Conservation (phyloP, 441 rosid species). For the Raphanus hybrid region DNA sequence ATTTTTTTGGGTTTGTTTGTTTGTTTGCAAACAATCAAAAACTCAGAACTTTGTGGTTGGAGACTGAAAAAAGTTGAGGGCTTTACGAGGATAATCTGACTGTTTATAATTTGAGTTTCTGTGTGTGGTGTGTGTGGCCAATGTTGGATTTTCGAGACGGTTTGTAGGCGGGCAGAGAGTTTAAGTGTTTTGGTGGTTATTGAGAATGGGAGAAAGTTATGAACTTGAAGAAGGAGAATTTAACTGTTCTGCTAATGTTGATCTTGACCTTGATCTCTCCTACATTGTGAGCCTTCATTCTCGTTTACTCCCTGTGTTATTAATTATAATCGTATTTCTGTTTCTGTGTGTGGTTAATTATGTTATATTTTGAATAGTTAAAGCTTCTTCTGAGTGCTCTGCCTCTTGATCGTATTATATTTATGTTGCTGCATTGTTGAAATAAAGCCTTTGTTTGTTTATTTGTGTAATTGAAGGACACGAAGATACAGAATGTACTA, state of each 20-base stretch:
- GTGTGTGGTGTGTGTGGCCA: constrained; percentile 12
- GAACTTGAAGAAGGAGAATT: constrained; percentile 47
- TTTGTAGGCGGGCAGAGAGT: constrained; percentile 25
- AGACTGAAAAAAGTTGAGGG: constrained; percentile 9
- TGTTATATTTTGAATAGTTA: not conserved
- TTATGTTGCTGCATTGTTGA: constrained; percentile 17
- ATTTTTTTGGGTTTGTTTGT: too few relatives aligned
- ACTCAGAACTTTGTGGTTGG: not conserved
- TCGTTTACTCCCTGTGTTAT: constrained; percentile 13
- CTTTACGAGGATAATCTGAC: not conserved
- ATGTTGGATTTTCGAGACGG: constrained; percentile 46
- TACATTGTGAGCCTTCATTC: constrained; percentile 40
- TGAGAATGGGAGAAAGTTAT: constrained; percentile 35
- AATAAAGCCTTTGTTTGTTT: constrained; percentile 5
- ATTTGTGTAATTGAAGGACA: constrained; percentile 34
- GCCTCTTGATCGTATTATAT: constrained; percentile 7
- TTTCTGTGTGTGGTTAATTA: too few relatives aligned
- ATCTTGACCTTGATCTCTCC: constrained; percentile 39
- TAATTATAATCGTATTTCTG: too few relatives aligned
- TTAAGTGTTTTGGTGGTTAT: not conserved
- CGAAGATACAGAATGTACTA: constrained; percentile 55
- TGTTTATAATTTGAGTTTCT: not conserved
- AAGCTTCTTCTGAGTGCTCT: not conserved
- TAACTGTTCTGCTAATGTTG: constrained; percentile 30
- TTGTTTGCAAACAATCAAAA: not conserved